Evolutionary conservation across 352 stramenopile species (phyloP), one percentile per base, ranked within the genome.

Genomic region (Pilasporangium apinafurcum): DNA sequence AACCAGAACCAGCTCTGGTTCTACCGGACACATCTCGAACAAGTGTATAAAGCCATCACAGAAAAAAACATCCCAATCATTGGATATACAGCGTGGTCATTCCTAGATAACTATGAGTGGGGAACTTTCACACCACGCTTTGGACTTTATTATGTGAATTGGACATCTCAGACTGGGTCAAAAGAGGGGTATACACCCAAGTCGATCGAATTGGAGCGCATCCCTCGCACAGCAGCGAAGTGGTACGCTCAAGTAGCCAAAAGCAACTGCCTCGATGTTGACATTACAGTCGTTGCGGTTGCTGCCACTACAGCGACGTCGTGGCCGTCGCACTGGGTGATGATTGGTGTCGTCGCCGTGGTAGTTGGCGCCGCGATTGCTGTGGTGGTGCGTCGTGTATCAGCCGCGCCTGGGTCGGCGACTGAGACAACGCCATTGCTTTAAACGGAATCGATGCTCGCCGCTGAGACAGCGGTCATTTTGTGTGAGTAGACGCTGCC

Each of bases 41-140:
- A 79, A 9, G 71, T 88, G 4, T 59, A 81, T 46, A 65, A 59
- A 39, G 71, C 63, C 12, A 42, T 80, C 14, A 47, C 48, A 3
- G 53, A 78, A 21, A 48, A 76, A 8, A 58, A 69, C 10, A 81
- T 88, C 39, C 65, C 68, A 18, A 55, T 98, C 26, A 68, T 78
- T 41, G 89, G 85, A 7, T 98, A 97, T 59, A 97, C 93, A 62
- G 86, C 84, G 5, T 98, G 91, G 92, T 90, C 67, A 24, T 74
- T 97, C 22, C 58, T 96, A 35, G 85, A 96, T 54, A 96, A 96
- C 44, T 97, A 94, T 54, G 89, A 97, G 55, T 97, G 89, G 89
- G 64, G 83, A 9, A 62, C 53, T 4, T 72, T 70, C 50, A 58
- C 61, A 21, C 67, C 69, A 16, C 69, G 69, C 28, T 86, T 83